Evolutionary conservation across 352 stramenopile genomes (phyloP).

Genomic region (Pythium biforme): DNA sequence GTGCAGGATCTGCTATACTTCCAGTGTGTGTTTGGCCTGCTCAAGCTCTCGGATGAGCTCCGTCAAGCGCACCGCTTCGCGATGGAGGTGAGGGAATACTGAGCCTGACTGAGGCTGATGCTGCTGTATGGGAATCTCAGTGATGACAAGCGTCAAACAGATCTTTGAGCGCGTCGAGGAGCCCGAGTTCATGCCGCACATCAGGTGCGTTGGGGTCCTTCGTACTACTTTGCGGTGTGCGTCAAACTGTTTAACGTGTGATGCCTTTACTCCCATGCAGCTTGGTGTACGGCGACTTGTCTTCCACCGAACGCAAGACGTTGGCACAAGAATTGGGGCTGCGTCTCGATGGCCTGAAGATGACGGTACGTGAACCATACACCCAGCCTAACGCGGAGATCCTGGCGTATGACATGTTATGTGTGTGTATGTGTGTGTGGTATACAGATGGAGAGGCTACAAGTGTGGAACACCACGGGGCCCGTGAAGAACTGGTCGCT

Average conservation of each 20-base stretch:
- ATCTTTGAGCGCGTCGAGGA: conserved; percentile 40
- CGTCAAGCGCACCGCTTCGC: conserved; percentile 30
- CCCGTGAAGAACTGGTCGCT: conserved; percentile 42
- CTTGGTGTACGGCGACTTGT: conserved; percentile 60
- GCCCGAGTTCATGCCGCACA: conserved; percentile 57
- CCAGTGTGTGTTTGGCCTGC: conserved; percentile 62
- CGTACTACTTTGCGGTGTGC: not conserved
- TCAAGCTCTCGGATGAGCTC: conserved; percentile 42
- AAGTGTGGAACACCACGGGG: conserved; percentile 53
- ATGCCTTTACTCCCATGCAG: conserved; percentile 14
- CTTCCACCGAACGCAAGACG: conserved; percentile 23
- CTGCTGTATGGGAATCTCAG: not conserved
- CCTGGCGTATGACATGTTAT: too few relatives aligned
- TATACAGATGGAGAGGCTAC: conserved; percentile 38
- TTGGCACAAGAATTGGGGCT: conserved; percentile 41
- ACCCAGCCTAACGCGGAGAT: too few relatives aligned
- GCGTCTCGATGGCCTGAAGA: conserved; percentile 28
- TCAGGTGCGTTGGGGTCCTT: conserved; percentile 38
- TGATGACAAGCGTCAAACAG: conserved; percentile 27
- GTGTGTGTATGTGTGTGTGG: not conserved
- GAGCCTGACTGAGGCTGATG: not conserved
- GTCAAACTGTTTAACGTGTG: not conserved
- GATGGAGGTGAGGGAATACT: conserved; percentile 34
- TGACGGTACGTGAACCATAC: conserved; percentile 32
- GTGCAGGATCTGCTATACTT: conserved; percentile 54